Conservation (phyloP, 305 asterid genomes). For the Fraxinus angustifolia region DNA sequence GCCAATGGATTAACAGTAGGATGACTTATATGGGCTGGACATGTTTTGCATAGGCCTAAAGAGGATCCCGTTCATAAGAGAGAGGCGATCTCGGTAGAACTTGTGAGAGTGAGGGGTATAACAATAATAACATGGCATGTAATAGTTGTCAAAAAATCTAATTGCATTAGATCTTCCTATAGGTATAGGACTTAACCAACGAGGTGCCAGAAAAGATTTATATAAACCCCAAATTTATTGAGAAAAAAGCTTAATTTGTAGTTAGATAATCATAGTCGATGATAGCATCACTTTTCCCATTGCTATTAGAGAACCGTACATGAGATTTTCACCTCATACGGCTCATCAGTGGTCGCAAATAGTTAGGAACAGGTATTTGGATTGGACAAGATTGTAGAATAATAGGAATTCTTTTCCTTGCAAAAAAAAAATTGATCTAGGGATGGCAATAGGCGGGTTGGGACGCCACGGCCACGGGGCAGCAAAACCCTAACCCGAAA, state of each 20-base stretch:
- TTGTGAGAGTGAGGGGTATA: neutral
- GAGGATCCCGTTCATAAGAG: neutral
- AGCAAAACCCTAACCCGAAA: neutral
- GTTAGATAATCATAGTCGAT: too few species aligned
- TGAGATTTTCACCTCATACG: too few species aligned
- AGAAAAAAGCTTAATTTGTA: neutral
- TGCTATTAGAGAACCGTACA: too few species aligned
- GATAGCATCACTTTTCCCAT: too few species aligned
- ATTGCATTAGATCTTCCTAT: neutral
- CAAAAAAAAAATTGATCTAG: neutral
- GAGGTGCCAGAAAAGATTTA: neutral
- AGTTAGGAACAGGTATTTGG: too few species aligned
- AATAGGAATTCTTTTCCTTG: slow-evolving; percentile 8
- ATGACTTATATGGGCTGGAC: neutral
- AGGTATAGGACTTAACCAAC: neutral
- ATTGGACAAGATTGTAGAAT: neutral
- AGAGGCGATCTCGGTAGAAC: neutral
- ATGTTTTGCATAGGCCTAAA: neutral
- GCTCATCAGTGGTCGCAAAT: too few species aligned
- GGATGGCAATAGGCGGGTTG: neutral
- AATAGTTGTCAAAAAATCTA: neutral
- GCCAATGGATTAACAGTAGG: neutral
- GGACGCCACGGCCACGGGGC: neutral
- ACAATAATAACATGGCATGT: neutral
- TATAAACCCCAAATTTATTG: neutral